Evolutionary conservation across 352 stramenopile genomes (phyloP).

Genomic region (Ophiocytium majus): DNA sequence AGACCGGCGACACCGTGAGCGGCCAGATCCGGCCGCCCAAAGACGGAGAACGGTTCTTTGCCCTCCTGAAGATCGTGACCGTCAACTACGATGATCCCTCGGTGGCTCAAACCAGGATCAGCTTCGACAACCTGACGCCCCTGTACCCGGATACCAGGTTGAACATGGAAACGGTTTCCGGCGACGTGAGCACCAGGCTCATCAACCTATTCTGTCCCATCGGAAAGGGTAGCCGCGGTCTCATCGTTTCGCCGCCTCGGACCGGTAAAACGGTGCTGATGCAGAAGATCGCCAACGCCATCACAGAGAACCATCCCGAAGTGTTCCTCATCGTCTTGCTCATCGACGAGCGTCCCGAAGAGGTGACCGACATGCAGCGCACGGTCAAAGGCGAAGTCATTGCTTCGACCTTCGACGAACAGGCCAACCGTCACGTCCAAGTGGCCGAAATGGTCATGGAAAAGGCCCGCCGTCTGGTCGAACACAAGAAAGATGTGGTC

Average conservation of each 20-base stretch:
- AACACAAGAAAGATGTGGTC: neutral
- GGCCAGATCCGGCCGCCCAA: neutral
- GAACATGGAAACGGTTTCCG: neutral
- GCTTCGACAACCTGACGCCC: neutral
- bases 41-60: neutral
- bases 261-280: slow-evolving; percentile 7
- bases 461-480: neutral
- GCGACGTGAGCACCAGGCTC: neutral
- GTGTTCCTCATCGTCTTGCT: neutral
- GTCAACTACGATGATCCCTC: neutral
- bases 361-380: neutral
- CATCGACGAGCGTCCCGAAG: slow-evolving; percentile 9
- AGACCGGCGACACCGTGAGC: neutral
- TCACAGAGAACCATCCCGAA: neutral
- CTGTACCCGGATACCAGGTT: neutral
- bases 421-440: neutral
- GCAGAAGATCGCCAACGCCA: neutral
- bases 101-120: neutral
- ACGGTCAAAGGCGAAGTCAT: neutral
- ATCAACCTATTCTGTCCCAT: neutral
- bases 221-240: neutral
- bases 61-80: neutral
- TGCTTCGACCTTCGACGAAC: slow-evolving; percentile 4
- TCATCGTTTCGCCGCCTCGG: neutral
- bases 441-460: neutral